Base-by-base conservation (phyloP, 257 asterid genomes). In the Solanum chaucha region DNA sequence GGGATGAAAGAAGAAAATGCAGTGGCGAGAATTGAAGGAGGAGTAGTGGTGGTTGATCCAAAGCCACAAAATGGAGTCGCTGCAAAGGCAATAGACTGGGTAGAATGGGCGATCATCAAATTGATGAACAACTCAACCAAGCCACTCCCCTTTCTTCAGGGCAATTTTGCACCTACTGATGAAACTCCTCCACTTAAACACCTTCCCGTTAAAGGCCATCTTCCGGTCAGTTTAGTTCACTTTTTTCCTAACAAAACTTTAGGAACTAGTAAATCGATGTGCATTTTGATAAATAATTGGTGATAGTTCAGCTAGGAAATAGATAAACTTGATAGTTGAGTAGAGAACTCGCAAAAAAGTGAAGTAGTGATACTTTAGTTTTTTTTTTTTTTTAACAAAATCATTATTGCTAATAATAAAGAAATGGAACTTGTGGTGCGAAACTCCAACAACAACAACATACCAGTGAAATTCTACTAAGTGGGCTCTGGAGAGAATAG, bases 161-260 rank as follows among this genome's bases (percentile, higher is more conserved):
- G 97, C 22, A 97, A 95, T 89, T 97, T 92, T 72, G 97, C 92
- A 34, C 98, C 99, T 26, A 65, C 46, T 67, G 93, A 94, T 46
- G 99, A 95, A 90, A 94, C 98, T 77, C 95, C 98, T 19, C 99
- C 98, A n/a, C 88, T 88, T 59, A 81, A 81, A 30, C 95, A 93
- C 87, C 98, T 97, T 58, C 92, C 91, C 0, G 93, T 97, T 15
- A 88, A 59, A 17, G 99, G 99, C 13, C 91, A 92, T 34, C 95
- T 97, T 3, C 99, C 98, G 74, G 99, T 97, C 87, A 92, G 98
- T 89, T 65, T 10, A 40, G 7, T 40, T 40, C 22, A 48, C 24
- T 9, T 59, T 32, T 48, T 51, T 51, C 8, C 61, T 2, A 51
- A 0, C 61, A 51, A 17, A 51, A 14, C 19, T 46, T 46, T 46